Conservation (phyloP, 257 asterid genomes). For the Prunella vulgaris region DNA sequence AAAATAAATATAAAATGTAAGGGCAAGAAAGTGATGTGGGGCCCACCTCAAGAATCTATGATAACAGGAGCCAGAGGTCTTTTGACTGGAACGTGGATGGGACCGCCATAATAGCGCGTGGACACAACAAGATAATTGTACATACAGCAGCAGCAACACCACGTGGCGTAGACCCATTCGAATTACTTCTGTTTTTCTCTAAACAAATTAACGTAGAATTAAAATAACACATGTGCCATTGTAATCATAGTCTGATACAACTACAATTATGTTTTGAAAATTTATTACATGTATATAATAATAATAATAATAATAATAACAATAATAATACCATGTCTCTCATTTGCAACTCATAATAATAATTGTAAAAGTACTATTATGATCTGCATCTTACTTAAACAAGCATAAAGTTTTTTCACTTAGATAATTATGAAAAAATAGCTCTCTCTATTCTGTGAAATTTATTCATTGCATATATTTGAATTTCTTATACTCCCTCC, state of each 20-base stretch:
- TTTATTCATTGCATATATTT: too few relatives aligned
- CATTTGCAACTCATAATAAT: slow-evolving; percentile 13
- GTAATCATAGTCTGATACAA: not conserved
- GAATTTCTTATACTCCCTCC: too few relatives aligned
- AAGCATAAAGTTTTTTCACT: not conserved
- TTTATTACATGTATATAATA: not conserved
- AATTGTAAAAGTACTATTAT: not conserved
- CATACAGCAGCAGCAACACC: not conserved
- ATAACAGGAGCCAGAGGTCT: not conserved
- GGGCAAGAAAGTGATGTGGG: not conserved
- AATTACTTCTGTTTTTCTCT: not conserved
- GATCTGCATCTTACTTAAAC: not conserved
- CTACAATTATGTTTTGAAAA: not conserved
- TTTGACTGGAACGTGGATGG: slow-evolving; percentile 31
- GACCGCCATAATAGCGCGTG: slow-evolving; percentile 32
- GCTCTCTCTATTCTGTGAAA: too few relatives aligned
- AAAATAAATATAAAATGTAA: not conserved
- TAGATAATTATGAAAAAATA: too few relatives aligned
- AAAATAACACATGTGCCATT: not conserved
- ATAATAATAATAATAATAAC: too few relatives aligned
- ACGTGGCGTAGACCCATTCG: slow-evolving; percentile 28
- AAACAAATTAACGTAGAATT: not conserved
- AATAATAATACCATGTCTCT: too few relatives aligned
- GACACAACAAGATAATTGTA: not conserved
- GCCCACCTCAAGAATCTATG: slow-evolving; percentile 21